phyloP scores from a whole-genome alignment of 371 early-diverging fungal genomes.

The Umbelopsis sp. region DNA sequence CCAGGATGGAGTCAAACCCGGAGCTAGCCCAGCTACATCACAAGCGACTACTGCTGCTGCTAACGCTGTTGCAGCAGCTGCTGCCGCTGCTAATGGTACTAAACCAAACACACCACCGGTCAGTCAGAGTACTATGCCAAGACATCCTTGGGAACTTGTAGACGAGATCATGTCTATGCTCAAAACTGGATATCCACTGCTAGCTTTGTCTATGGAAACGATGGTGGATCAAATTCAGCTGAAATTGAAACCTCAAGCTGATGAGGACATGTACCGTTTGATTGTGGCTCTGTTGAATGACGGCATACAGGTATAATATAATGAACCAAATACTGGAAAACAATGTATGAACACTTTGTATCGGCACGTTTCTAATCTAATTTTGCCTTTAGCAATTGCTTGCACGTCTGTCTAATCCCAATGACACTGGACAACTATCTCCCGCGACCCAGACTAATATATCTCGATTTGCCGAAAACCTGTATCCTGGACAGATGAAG shows the following conservation, averaged over 20 bases:
- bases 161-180: conserved; percentile 96
- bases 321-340: neutral
- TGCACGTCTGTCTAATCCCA: conserved; percentile 62
- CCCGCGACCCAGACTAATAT: conserved; percentile 84
- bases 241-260: conserved; percentile 89
- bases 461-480: conserved; percentile 80
- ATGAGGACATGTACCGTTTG: conserved; percentile 95
- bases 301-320: conserved; percentile 75
- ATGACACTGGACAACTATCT: conserved; percentile 68
- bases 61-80: conserved; percentile 15
- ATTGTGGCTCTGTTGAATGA: conserved; percentile 89
- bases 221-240: conserved; percentile 96
- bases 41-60: conserved; percentile 19
- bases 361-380: neutral
- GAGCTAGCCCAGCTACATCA: neutral
- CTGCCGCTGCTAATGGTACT: conserved; percentile 22
- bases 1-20: conserved; percentile 1
- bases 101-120: conserved; percentile 22
- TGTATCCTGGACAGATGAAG: conserved; percentile 77
- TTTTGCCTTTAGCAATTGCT: conserved; percentile 57
- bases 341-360: neutral
- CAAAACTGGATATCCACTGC: conserved; percentile 93
- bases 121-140: conserved; percentile 24
- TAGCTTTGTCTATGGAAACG: conserved; percentile 95
- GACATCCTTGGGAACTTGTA: conserved; percentile 79